Percentiles rank a stretch among this genome's conserved stretches.
These are phyloP conservation scores for Nemania abortiva DNA, from an alignment of 2,329 filamentous ascomycete species.

Conservation along the genomic window DNA sequence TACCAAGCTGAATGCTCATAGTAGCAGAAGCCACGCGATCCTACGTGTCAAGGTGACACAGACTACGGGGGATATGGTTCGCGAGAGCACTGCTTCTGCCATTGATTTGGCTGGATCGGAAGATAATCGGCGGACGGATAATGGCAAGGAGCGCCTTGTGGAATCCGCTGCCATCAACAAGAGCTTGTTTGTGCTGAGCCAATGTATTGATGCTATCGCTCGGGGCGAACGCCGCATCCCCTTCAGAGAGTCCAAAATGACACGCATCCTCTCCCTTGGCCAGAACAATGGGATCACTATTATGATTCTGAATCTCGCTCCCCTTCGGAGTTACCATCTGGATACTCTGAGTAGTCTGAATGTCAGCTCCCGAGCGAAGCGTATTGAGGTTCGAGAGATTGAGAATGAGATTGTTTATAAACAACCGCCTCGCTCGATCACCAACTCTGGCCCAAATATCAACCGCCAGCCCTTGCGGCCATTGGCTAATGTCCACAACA, in stretches of 20 bases:
- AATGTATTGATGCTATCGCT: slow-evolving; percentile 95
- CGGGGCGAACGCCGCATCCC: slow-evolving; percentile 81
- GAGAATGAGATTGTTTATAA: slow-evolving; percentile 95
- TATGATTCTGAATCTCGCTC: slow-evolving; percentile 96
- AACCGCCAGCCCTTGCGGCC: slow-evolving; percentile 82
- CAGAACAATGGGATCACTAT: slow-evolving; percentile 96
- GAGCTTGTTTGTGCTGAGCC: slow-evolving; percentile 91
- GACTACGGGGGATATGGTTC: slow-evolving; percentile 73
- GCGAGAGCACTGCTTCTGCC: slow-evolving; percentile 87
- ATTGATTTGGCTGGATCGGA: slow-evolving; percentile 97
- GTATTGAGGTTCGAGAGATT: slow-evolving; percentile 94
- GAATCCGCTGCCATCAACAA: slow-evolving; percentile 99
- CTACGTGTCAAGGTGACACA: slow-evolving; percentile 90
- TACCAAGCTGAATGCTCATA: slow-evolving; percentile 93
- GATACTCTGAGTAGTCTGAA: slow-evolving; percentile 95
- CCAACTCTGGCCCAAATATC: slow-evolving; percentile 52
- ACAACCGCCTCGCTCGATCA: slow-evolving; percentile 71
- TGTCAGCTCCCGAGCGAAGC: slow-evolving; percentile 94
- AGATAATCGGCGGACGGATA: slow-evolving; percentile 93
- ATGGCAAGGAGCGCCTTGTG: slow-evolving; percentile 90
- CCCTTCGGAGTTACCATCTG: slow-evolving; percentile 90
- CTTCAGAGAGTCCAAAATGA: slow-evolving; percentile 97
- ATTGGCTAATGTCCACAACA: slow-evolving; percentile 80
- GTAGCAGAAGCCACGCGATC: slow-evolving; percentile 89
- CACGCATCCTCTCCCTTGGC: slow-evolving; percentile 87